Percentiles rank a stretch among this genome's conserved stretches.
Conservation (phyloP, 768 basidiomycete genomes). For the Hericium coralloides region DNA sequence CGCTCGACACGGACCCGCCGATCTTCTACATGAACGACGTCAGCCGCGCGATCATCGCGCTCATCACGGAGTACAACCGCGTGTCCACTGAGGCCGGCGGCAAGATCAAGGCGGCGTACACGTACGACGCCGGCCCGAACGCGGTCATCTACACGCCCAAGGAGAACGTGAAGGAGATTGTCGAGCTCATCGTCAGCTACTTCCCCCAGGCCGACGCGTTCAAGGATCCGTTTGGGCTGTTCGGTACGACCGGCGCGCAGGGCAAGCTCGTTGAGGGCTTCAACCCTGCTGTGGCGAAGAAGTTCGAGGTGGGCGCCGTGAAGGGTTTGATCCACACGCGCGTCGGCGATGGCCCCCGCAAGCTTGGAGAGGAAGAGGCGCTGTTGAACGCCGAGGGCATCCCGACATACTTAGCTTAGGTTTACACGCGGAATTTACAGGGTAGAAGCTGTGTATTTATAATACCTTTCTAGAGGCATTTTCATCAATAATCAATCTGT, state of each 20-base stretch:
- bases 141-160: slow-evolving; percentile 90
- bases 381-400: slow-evolving; percentile 62
- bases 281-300: slow-evolving; percentile 68
- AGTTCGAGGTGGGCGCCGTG: slow-evolving; percentile 68
- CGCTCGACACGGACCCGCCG: slow-evolving; percentile 92
- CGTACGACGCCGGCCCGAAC: slow-evolving; percentile 98
- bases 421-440: slow-evolving; percentile 29
- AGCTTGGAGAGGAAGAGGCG: slow-evolving; percentile 50
- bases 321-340: slow-evolving; percentile 87
- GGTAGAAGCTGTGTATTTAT: no score
- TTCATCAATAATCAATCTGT: no score
- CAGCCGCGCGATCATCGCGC: slow-evolving; percentile 80
- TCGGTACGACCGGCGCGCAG: slow-evolving; percentile 32
- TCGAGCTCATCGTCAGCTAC: slow-evolving; percentile 66
- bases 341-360: slow-evolving; percentile 87
- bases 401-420: slow-evolving; percentile 45
- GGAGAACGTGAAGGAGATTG: slow-evolving; percentile 69
- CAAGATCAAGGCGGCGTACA: slow-evolving; percentile 85
- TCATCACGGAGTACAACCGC: slow-evolving; percentile 91
- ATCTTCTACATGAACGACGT: slow-evolving; percentile 99
- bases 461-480: no score
- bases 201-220: slow-evolving; percentile 82
- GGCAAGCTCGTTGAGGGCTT: slow-evolving; percentile 62
- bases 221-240: slow-evolving; percentile 66
- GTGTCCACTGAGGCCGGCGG: slow-evolving; percentile 47